Percentiles rank a stretch among this genome's conserved stretches.
phyloP scores from a whole-genome alignment of 768 basidiomycete genomes.

The Boletus subparvulus region DNA sequence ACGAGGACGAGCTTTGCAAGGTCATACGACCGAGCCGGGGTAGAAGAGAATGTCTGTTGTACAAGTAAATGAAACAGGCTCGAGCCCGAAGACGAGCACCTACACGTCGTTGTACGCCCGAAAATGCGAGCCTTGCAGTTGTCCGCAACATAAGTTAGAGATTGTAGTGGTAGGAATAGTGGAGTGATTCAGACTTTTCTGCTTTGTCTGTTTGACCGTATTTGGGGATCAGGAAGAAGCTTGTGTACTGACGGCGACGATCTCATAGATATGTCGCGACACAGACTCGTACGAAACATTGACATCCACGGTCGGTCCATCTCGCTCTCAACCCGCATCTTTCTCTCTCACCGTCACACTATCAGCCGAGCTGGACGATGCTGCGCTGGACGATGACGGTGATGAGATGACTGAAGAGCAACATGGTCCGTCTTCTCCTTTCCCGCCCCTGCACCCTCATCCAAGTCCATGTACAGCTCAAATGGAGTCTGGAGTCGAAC shows the following conservation, averaged over 20 bases:
- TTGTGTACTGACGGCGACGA: conserved; percentile 1
- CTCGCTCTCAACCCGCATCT: not conserved
- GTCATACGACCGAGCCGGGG: conserved; percentile 53
- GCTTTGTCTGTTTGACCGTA: conserved; percentile 14
- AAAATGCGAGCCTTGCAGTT: conserved; percentile 44
- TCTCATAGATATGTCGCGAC: conserved; percentile 67
- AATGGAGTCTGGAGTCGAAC: conserved; percentile 69
- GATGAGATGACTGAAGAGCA: conserved; percentile 83
- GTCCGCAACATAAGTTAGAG: conserved; percentile 43
- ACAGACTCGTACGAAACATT: conserved; percentile 84
- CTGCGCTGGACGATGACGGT: conserved; percentile 72
- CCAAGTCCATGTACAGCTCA: conserved; percentile 43
- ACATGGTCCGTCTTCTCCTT: conserved; percentile 50
- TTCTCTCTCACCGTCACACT: not conserved
- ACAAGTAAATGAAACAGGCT: not conserved
- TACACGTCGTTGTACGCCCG: conserved; percentile 50
- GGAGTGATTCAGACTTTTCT: not conserved
- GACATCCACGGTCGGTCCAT: conserved; percentile 62
- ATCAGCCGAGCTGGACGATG: conserved; percentile 86
- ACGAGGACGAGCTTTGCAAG: conserved; percentile 76
- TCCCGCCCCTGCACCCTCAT: not conserved
- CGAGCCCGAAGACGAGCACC: conserved; percentile 21
- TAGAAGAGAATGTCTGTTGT: conserved; percentile 63
- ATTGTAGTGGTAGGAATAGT: not conserved
- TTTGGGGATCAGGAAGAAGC: conserved; percentile 11